Base-by-base conservation (phyloP, 345 rosid species). In the Hypericum androsaemum region DNA sequence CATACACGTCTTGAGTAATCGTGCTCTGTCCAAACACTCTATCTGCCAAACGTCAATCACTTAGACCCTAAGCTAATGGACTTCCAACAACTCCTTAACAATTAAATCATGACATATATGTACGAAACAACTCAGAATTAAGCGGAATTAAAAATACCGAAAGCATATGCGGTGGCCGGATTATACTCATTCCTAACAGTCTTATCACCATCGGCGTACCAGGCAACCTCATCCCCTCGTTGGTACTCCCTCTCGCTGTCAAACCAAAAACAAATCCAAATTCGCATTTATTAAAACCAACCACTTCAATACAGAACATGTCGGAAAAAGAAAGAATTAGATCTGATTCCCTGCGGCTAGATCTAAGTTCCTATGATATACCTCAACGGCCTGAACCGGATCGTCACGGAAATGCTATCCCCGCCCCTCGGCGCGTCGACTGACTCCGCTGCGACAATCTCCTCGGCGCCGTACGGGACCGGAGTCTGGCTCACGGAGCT, bases 321-420 rank as follows among this genome's bases (percentile, higher is more conserved):
- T 8, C 8, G 11, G 13, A 32, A 9, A 28, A 50, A 50, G n/a
- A n/a, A n/a, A n/a, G n/a, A n/a, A 61, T 17, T 50, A 81, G 90
- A 85, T 92, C 87, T 73, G 70, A 54, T 58, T 68, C 50, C 51
- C 10, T 17, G 15, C 46, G 41, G 36, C 55, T 75, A 70, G 92
- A 85, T 85, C n/a, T n/a, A n/a, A n/a, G n/a, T n/a, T n/a, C n/a
- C 97, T 73, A 66, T 16, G 63, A 58, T 15, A 69, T 75, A 94
- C 99, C 95, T 94, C 80, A 94, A 48, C 46, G 99, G 97, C 56
- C 97, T 61, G 65, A 94, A 94, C 54, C 99, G 89, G 74, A 94
- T 83, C 67, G 99, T 88, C 53, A 94, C 99, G 49, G 95, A 88
- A 38, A 94, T 88, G 60, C 96, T 94, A 64, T 94, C 97, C 8